phyloP scores from a whole-genome alignment of 1,284 basidiomycete species.

The Fomitopsis schrenkii region DNA sequence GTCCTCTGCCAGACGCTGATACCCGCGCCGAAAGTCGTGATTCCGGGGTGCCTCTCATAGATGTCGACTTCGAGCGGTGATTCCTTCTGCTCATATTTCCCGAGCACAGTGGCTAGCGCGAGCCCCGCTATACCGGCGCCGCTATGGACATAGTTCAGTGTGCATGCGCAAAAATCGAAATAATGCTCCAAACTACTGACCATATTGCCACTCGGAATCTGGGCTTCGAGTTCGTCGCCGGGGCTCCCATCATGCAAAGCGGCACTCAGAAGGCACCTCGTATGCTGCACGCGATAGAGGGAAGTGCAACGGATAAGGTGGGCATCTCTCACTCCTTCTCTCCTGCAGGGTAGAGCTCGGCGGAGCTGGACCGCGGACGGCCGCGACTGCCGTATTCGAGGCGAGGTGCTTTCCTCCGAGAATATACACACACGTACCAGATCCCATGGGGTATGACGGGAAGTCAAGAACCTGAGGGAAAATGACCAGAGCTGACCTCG shows the following conservation, averaged over 20 bases:
- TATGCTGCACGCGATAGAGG: background rate
- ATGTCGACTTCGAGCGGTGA: conserved; percentile 28
- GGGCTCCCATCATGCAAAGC: background rate
- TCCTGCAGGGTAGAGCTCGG: background rate
- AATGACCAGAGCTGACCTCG: no score
- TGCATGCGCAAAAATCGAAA: background rate
- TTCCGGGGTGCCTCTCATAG: conserved; percentile 32
- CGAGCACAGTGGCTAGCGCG: conserved; percentile 31
- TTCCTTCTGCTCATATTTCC: conserved; percentile 18
- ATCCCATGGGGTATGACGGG: background rate
- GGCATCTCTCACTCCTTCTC: background rate
- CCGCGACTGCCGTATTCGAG: background rate
- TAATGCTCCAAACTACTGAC: background rate
- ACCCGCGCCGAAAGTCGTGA: conserved; percentile 33
- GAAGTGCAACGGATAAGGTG: background rate
- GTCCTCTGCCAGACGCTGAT: conserved; percentile 36
- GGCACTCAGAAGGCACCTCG: background rate
- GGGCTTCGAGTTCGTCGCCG: background rate
- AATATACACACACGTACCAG: background rate
- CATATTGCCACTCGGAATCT: conserved; percentile 2
- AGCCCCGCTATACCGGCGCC: conserved; percentile 20
- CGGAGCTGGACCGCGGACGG: background rate
- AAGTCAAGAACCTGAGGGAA: background rate
- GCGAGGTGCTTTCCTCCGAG: background rate
- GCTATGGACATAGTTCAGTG: background rate